phyloP scores from a whole-genome alignment of 2,329 filamentous ascomycete species.

The Fusarium sp. region DNA sequence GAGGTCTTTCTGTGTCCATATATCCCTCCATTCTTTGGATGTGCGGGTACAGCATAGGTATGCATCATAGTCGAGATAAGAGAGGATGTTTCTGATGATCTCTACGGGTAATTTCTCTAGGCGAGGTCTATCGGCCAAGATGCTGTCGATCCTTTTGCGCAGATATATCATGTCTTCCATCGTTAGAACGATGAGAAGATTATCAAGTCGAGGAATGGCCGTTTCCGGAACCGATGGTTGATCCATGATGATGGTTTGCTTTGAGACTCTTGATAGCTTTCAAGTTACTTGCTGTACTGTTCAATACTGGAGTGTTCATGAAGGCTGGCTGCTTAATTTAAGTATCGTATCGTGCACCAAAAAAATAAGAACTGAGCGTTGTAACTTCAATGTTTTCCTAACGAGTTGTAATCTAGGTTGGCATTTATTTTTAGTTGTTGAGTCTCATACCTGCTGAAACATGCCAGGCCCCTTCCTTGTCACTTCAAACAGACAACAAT shows the following conservation, averaged over 20 bases:
- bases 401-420: too few species aligned
- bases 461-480: too few species aligned
- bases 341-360: too few species aligned
- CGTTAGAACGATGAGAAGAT: conserved; percentile 46
- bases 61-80: conserved; percentile 45
- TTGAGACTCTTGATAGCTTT: background rate
- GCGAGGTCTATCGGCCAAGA: conserved; percentile 38
- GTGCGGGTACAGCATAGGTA: conserved; percentile 46
- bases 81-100: conserved; percentile 44
- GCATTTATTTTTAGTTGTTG: too few species aligned
- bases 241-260: background rate
- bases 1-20: conserved; percentile 46
- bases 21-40: conserved; percentile 45
- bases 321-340: too few species aligned
- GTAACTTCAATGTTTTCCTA: too few species aligned
- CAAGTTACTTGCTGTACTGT: background rate
- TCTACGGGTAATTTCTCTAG: conserved; percentile 49
- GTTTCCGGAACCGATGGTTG: background rate
- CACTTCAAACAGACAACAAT: background rate
- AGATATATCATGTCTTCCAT: conserved; percentile 49
- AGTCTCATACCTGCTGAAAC: too few species aligned
- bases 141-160: conserved; percentile 33
- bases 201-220: conserved; percentile 34
- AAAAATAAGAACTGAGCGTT: too few species aligned
- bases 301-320: background rate